Evolutionary conservation across 257 asterid genomes (phyloP).

Genomic region (Solanum paucissectum): DNA sequence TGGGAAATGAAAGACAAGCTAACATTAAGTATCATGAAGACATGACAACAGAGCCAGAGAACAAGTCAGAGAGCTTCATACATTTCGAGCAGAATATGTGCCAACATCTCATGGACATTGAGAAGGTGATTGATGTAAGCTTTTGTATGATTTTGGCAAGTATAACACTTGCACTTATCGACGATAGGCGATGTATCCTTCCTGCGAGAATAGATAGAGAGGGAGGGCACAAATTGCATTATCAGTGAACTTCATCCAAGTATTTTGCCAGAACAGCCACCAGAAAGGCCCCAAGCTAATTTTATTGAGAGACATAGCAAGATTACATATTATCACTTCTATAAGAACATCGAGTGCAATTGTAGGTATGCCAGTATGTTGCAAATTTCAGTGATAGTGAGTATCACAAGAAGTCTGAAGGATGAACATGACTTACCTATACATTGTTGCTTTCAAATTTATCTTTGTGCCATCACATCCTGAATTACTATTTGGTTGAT

Average conservation of each 20-base stretch:
- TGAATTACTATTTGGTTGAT: slow-evolving; percentile 26
- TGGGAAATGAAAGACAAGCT: slow-evolving; percentile 13
- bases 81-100: slow-evolving; percentile 84
- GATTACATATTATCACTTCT: neutral
- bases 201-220: slow-evolving; percentile 23
- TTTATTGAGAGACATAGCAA: neutral
- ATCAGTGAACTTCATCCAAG: neutral
- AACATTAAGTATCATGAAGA: neutral
- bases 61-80: slow-evolving; percentile 15
- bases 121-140: slow-evolving; percentile 88
- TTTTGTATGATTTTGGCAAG: slow-evolving; percentile 83
- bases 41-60: neutral
- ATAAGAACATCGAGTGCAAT: neutral
- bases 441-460: slow-evolving; percentile 76
- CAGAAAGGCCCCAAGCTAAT: neutral
- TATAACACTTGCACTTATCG: slow-evolving; percentile 60
- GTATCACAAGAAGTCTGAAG: neutral
- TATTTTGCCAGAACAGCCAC: neutral
- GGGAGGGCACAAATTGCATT: neutral
- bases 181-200: slow-evolving; percentile 60
- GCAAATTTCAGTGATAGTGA: neutral
- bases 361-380: slow-evolving; percentile 1
- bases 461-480: slow-evolving; percentile 59
- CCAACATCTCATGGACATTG: slow-evolving; percentile 92
- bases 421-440: slow-evolving; percentile 36